Base-by-base conservation (phyloP, 306 rosid genomes). In the Coriaria nepalensis region DNA sequence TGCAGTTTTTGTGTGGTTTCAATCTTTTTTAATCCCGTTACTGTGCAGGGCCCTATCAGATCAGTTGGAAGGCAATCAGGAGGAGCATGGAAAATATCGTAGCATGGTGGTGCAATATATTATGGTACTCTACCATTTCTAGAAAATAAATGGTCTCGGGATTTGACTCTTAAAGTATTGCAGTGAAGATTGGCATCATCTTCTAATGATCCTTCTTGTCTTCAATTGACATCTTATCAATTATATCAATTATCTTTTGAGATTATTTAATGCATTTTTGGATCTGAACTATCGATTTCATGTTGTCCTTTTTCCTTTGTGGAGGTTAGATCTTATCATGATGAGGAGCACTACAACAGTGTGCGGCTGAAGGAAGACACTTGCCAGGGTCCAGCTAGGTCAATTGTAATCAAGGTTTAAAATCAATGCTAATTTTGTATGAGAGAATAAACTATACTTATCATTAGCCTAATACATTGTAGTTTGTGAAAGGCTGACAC, bases 341-440 rank as follows among this genome's bases (percentile, higher is more conserved):
- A 84, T 40, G 86, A 75, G 33, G 95, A 84, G 63, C 95, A 84
- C 71, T 84, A 84, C 50, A 80, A 84, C 56, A 84, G 92, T 64
- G 81, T 84, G 64, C 75, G 87, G 43, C 53, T 52, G 59, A 80
- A 75, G 76, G 83, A 75, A 68, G 95, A 84, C 66, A 72, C 81
- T 37, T 64, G 77, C 57, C 76, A 64, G 68, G 87, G 95, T 29
- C 79, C 92, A 50, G 87, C 87, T 40, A 75, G 68, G 74, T 60
- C 79, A 55, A 80, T 84, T 67, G 47, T 61, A 53, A 84, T 84
- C 57, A 70, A 84, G 90, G 95, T 80, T 67, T 44, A 47, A 50
- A 33, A 56, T 53, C 2, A 39, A 53, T 49, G 56, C 44, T 10
- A 29, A 3, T 45, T 37, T 47, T 13, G 8, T 9, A 3, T 45